Base-by-base conservation (phyloP, 2,329 filamentous ascomycete genomes). In the Alternaria triticina region DNA sequence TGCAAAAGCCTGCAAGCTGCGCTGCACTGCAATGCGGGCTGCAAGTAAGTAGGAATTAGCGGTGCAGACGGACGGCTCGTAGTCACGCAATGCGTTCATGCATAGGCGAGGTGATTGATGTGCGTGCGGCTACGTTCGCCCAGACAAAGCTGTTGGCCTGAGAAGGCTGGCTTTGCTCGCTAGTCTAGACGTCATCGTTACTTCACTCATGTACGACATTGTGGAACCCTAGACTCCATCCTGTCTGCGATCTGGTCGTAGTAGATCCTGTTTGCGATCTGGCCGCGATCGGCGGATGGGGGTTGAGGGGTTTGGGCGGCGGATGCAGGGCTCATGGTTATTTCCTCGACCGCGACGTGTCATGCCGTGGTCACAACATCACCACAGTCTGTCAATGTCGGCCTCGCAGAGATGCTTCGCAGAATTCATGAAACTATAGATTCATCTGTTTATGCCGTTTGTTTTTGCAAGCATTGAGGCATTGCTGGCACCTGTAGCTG, bases 111-210 rank as follows among this genome's bases (percentile, higher is more conserved):
- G 57, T 52, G 54, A 62, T 68, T 46, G 56, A 65, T 65, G 60
- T 66, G 59, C 62, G 55, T 52, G 58, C 28, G 46, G 52, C 40
- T 54, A 50, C 55, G 47, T 43, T 59, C 33, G 47, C 50, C 36
- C 40, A 54, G 33, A 25, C 43, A 60, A 54, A 44, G 49, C 33
- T 54, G 47, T 12, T 56, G 20, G 50, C 23, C 40, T 46, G 46
- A 20, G 54, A 58, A 47, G 44, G 43, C 65, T 57, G 54, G 57
- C 59, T 60, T 43, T 50, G 59, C 50, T 59, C 22, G 54, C 63
- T 70, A 74, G 69, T 75, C 73, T 75, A 66, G 55, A 76, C 75
- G 75, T 76, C 75, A 77, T 76, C 33, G 65, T 75, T 72, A 65
- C 65, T 55, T 75, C 50, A 66, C 59, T 61, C 33, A 51, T 67